phyloP scores from a whole-genome alignment of 768 basidiomycete species.

The Gymnopilus junonius region DNA sequence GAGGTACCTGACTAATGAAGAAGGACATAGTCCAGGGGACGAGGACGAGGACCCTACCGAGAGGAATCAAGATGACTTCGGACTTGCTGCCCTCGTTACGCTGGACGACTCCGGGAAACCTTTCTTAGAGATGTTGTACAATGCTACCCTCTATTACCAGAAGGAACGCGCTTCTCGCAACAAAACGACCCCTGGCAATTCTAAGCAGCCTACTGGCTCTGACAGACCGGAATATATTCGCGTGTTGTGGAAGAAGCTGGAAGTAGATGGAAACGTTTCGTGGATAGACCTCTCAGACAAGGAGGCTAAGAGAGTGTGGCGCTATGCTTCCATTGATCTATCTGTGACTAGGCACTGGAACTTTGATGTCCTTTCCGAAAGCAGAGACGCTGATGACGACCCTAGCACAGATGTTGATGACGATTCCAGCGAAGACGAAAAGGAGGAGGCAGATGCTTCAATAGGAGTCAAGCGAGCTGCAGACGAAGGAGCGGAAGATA shows the following conservation, averaged over 20 bases:
- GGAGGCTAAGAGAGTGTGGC: neutral
- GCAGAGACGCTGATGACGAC: too few species aligned
- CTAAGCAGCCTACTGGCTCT: neutral
- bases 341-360: neutral
- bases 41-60: neutral
- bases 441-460: neutral
- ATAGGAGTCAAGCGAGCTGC: too few species aligned
- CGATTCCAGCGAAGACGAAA: neutral
- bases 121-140: slow-evolving; percentile 4
- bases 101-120: neutral
- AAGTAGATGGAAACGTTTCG: neutral
- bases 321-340: neutral
- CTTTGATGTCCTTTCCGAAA: too few species aligned
- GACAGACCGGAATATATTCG: neutral
- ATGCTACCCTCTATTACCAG: neutral
- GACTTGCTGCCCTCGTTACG: neutral
- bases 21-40: neutral
- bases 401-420: neutral
- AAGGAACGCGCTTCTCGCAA: neutral
- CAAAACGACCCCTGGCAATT: too few species aligned
- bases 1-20: neutral
- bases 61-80: slow-evolving; percentile 1
- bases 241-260: neutral
- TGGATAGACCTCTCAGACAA: neutral
- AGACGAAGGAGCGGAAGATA: too few species aligned